phyloP scores from a whole-genome alignment of 1,284 basidiomycete species.

The Mixia osmundae region DNA sequence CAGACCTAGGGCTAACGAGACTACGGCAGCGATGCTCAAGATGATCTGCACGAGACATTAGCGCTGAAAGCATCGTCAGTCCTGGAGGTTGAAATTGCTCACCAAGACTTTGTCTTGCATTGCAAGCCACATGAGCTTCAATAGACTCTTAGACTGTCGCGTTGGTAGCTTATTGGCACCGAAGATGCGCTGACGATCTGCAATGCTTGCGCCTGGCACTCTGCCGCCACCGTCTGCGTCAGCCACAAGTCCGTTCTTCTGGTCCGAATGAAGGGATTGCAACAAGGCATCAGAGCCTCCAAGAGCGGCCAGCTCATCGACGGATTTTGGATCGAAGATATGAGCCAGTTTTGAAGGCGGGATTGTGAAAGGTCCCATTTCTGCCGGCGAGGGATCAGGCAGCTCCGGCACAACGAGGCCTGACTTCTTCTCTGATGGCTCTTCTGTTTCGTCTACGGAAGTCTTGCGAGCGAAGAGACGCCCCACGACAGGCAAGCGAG shows the following conservation, averaged over 20 bases:
- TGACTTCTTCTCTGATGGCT: neutral
- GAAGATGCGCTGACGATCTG: slow-evolving; percentile 47
- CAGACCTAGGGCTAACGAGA: slow-evolving; percentile 80
- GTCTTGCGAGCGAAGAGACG: too few relatives aligned
- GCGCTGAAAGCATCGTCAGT: too few relatives aligned
- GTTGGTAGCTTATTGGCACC: slow-evolving; percentile 62
- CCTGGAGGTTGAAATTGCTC: too few relatives aligned
- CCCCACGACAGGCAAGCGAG: too few relatives aligned
- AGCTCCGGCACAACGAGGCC: neutral
- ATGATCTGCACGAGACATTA: slow-evolving; percentile 36
- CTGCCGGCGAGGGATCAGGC: slow-evolving; percentile 35
- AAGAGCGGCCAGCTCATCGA: slow-evolving; percentile 40
- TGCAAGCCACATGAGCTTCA: slow-evolving; percentile 77
- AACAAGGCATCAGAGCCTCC: slow-evolving; percentile 52
- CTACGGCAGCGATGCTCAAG: slow-evolving; percentile 66
- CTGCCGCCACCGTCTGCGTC: slow-evolving; percentile 19
- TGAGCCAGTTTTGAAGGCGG: slow-evolving; percentile 54
- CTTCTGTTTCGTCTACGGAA: too few relatives aligned
- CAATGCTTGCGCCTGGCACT: slow-evolving; percentile 26
- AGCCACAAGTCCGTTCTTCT: slow-evolving; percentile 6
- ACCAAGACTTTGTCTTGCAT: slow-evolving; percentile 81
- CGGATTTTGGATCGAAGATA: slow-evolving; percentile 63
- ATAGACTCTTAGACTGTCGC: slow-evolving; percentile 50
- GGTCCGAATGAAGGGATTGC: slow-evolving; percentile 41
- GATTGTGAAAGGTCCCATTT: slow-evolving; percentile 24